Conservation (phyloP, 306 rosid species). For the Casuarina glauca region DNA sequence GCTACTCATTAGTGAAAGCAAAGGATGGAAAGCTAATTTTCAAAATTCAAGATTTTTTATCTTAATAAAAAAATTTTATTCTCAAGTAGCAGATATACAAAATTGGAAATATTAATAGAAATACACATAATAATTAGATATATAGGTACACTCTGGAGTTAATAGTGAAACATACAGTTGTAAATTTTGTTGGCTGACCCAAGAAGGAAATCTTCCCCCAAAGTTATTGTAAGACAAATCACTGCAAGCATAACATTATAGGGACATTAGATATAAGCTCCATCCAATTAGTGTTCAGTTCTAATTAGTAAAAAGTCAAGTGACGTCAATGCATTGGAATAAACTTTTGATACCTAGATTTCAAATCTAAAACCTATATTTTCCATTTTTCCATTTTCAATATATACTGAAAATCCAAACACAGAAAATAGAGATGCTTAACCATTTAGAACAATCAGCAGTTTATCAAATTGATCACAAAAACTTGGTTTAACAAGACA, state of each 20-base stretch:
- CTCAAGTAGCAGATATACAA: not conserved
- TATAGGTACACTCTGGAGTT: not conserved
- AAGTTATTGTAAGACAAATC: conserved; percentile 82
- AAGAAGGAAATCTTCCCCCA: conserved; percentile 72
- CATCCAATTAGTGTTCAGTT: not conserved
- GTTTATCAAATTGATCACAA: not conserved
- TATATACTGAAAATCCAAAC: no score
- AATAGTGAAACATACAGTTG: conserved; percentile 49
- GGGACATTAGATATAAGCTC: conserved; percentile 6
- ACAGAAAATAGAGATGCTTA: no score
- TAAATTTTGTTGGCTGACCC: conserved; percentile 50
- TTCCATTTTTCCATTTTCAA: not conserved
- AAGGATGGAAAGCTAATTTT: not conserved
- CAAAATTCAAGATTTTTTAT: not conserved
- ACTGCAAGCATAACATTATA: conserved; percentile 48
- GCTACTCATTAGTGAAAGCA: conserved; percentile 6
- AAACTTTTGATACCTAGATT: not conserved
- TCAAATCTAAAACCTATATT: not conserved
- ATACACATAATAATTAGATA: not conserved
- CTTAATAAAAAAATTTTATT: not conserved
- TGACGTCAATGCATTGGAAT: not conserved
- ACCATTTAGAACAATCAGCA: not conserved
- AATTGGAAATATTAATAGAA: not conserved
- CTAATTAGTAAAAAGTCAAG: not conserved
- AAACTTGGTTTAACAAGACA: not conserved